A percentile compares a stretch with the other conserved stretches of the same genome.
Evolutionary conservation across 768 basidiomycete species (phyloP).

Genomic region (Pleurotus pulmonarius): DNA sequence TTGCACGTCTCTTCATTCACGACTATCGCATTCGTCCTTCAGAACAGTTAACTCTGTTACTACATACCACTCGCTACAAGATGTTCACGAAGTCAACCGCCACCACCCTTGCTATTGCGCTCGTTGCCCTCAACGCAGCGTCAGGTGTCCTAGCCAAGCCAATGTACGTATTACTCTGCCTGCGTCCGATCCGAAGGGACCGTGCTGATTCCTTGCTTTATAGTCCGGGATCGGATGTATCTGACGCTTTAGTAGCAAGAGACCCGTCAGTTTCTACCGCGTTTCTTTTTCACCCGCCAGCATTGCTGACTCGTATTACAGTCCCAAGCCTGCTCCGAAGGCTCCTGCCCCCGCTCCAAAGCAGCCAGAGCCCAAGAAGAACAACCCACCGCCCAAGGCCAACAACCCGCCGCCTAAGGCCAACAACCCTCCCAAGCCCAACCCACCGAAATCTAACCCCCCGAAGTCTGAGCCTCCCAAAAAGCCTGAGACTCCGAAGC

Average conservation of each 20-base stretch:
- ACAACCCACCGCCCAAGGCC: not conserved
- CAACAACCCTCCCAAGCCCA: not conserved
- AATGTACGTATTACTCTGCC: not conserved
- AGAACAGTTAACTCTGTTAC: constrained; percentile 8
- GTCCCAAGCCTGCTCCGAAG: constrained; percentile 4
- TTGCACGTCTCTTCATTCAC: not conserved
- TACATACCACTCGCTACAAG: not conserved
- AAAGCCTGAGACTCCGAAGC: not conserved
- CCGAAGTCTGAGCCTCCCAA: not conserved
- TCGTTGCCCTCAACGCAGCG: constrained; percentile 7
- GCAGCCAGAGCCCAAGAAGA: not conserved
- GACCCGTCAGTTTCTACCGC: not conserved
- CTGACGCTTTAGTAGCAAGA: not conserved
- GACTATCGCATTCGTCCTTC: not conserved
- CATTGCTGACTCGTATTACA: not conserved
- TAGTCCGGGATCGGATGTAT: not conserved
- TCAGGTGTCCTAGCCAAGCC: constrained; percentile 2
- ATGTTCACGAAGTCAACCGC: constrained; percentile 7
- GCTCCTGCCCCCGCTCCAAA: not conserved
- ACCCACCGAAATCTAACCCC: not conserved
- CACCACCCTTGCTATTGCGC: constrained; percentile 4
- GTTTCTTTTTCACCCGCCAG: not conserved
- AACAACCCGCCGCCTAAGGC: not conserved
- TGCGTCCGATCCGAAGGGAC: not conserved
- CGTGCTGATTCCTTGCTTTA: not conserved